Percentiles rank a stretch among this genome's conserved stretches.
phyloP scores from a whole-genome alignment of 495 filamentous ascomycete genomes.

The Penicillium coprophilum region DNA sequence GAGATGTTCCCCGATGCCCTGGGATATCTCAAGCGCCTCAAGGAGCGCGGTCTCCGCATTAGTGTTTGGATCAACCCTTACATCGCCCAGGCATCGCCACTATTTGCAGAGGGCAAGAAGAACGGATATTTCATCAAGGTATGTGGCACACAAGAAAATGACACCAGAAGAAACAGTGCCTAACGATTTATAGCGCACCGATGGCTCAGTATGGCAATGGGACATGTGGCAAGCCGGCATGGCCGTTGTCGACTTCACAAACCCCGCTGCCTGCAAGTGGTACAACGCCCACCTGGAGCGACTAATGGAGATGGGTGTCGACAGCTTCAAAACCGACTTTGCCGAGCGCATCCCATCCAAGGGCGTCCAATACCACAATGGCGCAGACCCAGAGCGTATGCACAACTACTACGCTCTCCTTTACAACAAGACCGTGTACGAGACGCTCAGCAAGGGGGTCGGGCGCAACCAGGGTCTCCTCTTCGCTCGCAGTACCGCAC shows the following conservation, averaged over 20 bases:
- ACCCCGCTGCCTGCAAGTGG: slow-evolving; percentile 64
- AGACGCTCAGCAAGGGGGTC: slow-evolving; percentile 58
- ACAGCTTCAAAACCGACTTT: slow-evolving; percentile 74
- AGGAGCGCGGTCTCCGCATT: slow-evolving; percentile 59
- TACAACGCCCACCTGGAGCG: slow-evolving; percentile 55
- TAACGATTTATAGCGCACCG: slow-evolving; percentile 44
- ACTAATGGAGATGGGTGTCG: slow-evolving; percentile 65
- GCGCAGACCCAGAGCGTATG: slow-evolving; percentile 60
- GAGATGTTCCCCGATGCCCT: slow-evolving; percentile 68
- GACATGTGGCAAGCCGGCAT: slow-evolving; percentile 75
- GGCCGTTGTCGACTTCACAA: slow-evolving; percentile 73
- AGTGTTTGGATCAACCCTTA: slow-evolving; percentile 76
- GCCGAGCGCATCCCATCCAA: slow-evolving; percentile 67
- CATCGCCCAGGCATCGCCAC: slow-evolving; percentile 62
- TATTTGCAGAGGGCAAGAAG: slow-evolving; percentile 62
- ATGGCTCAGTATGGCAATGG: slow-evolving; percentile 72
- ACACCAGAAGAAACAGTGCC: background rate
- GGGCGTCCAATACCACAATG: slow-evolving; percentile 58
- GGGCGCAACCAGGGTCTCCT: slow-evolving; percentile 60
- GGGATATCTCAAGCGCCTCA: slow-evolving; percentile 62
- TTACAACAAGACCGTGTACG: slow-evolving; percentile 70
- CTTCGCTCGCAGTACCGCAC: slow-evolving; percentile 65
- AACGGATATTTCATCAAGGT: slow-evolving; percentile 68
- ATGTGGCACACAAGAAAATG: background rate
- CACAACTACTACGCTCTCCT: slow-evolving; percentile 74